Conservation (phyloP, 192 early-diverging fungal species). For the Haplosporangium gracile region DNA sequence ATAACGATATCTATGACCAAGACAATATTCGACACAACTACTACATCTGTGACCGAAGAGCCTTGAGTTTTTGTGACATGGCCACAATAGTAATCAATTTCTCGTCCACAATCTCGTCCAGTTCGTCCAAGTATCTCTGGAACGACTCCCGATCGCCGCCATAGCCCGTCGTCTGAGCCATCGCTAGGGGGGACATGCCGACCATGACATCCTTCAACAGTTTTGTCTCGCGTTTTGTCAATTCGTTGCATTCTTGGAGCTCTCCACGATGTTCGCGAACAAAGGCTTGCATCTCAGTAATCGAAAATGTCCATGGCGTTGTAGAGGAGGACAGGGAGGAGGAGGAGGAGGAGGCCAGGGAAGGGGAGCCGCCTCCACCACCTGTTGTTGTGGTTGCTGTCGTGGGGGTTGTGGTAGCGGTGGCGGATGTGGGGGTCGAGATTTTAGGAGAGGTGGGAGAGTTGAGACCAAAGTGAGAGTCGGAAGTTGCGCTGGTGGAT, state of each 20-base stretch:
- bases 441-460: slow-evolving; percentile 40
- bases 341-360: background rate
- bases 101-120: slow-evolving; percentile 67
- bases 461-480: slow-evolving; percentile 21
- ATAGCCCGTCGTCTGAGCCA: slow-evolving; percentile 25
- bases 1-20: background rate
- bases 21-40: background rate
- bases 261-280: slow-evolving; percentile 73
- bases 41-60: slow-evolving; percentile 22
- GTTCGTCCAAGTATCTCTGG: slow-evolving; percentile 59
- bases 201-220: slow-evolving; percentile 69
- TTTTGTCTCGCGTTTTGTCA: slow-evolving; percentile 75
- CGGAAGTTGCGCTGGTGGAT: slow-evolving; percentile 14
- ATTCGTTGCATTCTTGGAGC: slow-evolving; percentile 71
- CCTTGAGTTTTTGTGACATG: slow-evolving; percentile 43
- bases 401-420: background rate
- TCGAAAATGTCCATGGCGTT: slow-evolving; percentile 17
- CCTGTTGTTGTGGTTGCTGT: background rate
- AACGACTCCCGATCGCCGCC: slow-evolving; percentile 21
- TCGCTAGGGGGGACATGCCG: slow-evolving; percentile 59
- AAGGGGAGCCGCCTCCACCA: background rate
- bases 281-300: slow-evolving; percentile 71
- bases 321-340: background rate
- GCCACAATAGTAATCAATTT: slow-evolving; percentile 66
- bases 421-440: background rate